Evolutionary conservation across 306 rosid species (phyloP).

Genomic region (Casuarina glauca): DNA sequence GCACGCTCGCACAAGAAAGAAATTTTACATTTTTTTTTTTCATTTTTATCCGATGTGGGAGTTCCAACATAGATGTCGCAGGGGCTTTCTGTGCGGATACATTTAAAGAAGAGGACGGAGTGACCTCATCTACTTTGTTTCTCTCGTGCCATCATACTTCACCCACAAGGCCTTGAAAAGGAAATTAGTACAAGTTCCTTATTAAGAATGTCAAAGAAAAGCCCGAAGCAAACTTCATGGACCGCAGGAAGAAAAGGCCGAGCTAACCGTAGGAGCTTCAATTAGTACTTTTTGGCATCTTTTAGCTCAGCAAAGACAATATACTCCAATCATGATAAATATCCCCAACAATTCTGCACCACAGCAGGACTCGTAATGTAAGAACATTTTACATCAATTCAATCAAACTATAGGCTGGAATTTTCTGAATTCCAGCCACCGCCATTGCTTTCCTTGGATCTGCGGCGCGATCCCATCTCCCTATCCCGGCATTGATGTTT

Average conservation of each 20-base stretch:
- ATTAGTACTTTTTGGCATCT: neutral
- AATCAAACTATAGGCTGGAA: conserved; percentile 66
- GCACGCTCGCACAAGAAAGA: no score
- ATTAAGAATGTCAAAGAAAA: no score
- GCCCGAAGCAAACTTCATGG: neutral
- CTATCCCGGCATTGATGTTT: conserved; percentile 57
- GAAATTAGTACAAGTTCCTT: no score
- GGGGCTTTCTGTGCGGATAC: no score
- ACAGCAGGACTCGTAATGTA: neutral
- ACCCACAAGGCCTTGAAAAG: no score
- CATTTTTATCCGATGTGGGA: no score
- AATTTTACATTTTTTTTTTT: no score
- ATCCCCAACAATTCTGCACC: neutral
- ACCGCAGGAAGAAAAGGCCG: neutral
- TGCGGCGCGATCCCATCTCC: conserved; percentile 79
- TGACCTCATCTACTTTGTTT: no score
- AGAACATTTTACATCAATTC: conserved; percentile 21
- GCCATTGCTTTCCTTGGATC: conserved; percentile 54
- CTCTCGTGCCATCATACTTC: no score
- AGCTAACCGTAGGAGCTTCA: neutral
- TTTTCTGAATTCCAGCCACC: conserved; percentile 58
- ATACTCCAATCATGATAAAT: neutral
- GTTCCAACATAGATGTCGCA: no score
- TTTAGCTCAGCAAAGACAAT: neutral
- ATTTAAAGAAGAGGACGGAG: no score